Evolutionary conservation across 768 basidiomycete genomes (phyloP).

Genomic region (Mycena maculata): DNA sequence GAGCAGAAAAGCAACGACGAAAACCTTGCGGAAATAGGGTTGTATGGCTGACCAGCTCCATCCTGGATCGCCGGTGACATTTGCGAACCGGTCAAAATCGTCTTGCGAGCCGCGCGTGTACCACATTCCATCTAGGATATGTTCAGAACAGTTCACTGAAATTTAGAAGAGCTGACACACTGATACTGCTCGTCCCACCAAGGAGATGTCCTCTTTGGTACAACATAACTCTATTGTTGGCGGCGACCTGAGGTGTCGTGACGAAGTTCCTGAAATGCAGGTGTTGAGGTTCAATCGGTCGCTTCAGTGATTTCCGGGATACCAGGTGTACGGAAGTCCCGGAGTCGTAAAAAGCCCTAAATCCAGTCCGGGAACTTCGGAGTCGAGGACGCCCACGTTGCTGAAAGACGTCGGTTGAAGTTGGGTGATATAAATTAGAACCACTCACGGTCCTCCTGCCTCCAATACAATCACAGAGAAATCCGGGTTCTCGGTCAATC

Average conservation of each 20-base stretch:
- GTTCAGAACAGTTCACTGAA: background rate
- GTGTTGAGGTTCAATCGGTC: background rate
- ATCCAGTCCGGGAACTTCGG: conserved; percentile 23
- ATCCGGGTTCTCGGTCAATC: conserved; percentile 33
- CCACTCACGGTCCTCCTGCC: conserved; percentile 17
- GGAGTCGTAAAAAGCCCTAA: conserved; percentile 13
- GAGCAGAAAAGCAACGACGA: background rate
- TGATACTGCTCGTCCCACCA: conserved; percentile 46
- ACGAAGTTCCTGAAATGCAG: conserved; percentile 15
- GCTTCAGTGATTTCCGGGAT: background rate
- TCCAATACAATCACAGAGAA: conserved; percentile 36
- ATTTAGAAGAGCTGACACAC: conserved; percentile 28
- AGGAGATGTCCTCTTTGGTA: conserved; percentile 44
- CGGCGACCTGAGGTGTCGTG: conserved; percentile 42
- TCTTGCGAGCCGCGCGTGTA: conserved; percentile 48
- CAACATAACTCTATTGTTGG: conserved; percentile 37
- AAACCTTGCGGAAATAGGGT: conserved; percentile 46
- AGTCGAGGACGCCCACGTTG: conserved; percentile 23
- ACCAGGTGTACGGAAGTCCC: conserved; percentile 11
- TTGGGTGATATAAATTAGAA: background rate
- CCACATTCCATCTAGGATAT: conserved; percentile 42
- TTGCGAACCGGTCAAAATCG: conserved; percentile 47
- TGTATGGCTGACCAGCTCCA: conserved; percentile 51
- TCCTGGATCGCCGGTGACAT: conserved; percentile 46
- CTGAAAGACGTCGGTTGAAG: background rate